phyloP scores from a whole-genome alignment of 2,329 filamentous ascomycete genomes.

The Claviceps citrina region DNA sequence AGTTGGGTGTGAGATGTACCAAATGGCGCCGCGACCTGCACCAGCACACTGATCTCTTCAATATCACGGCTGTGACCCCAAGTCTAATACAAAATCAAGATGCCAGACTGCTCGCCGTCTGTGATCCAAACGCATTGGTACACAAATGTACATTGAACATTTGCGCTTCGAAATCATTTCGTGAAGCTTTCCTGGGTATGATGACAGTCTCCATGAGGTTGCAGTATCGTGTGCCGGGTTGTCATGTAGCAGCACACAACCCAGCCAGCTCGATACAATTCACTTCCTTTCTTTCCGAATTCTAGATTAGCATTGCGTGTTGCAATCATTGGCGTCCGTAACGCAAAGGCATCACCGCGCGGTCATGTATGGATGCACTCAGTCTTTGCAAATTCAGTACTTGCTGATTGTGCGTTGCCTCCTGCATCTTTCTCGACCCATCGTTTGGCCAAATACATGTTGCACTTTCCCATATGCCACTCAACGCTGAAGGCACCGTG shows the following conservation, averaged over 20 bases:
- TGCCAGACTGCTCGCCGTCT: not conserved
- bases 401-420: not conserved
- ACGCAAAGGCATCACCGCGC: not conserved
- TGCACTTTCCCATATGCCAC: not conserved
- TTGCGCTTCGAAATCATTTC: not conserved
- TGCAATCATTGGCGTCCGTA: not conserved
- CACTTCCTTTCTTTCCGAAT: not conserved
- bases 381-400: not conserved
- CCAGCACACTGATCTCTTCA: not conserved
- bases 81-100: not conserved
- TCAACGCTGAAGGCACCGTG: not conserved
- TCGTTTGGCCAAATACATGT: too few relatives aligned
- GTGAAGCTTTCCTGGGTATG: not conserved
- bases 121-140: not conserved
- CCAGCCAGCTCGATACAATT: not conserved
- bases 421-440: not conserved
- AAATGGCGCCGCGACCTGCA: not conserved
- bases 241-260: not conserved
- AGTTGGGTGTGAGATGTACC: not conserved
- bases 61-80: not conserved
- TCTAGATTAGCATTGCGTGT: not conserved
- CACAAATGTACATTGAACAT: not conserved
- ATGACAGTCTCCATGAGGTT: not conserved
- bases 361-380: not conserved
- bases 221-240: not conserved